Conservation (phyloP, 306 rosid species). For the Quercus ilex region DNA sequence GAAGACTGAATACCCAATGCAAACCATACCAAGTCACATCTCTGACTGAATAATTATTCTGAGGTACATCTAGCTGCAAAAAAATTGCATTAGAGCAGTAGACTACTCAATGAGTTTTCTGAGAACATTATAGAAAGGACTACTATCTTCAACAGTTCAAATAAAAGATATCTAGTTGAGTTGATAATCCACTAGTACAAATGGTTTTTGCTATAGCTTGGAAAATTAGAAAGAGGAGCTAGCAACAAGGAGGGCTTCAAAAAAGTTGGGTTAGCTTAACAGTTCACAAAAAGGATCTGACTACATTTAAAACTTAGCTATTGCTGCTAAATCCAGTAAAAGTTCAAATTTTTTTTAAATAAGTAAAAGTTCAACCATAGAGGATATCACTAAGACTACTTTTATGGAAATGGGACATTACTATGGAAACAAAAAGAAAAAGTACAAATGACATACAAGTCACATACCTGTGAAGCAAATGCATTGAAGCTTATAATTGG, state of each 20-base stretch:
- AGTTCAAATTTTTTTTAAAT: background rate
- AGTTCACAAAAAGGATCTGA: background rate
- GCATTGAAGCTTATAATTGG: slow-evolving; percentile 94
- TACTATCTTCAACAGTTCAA: background rate
- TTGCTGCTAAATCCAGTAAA: slow-evolving; percentile 4
- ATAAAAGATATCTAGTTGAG: background rate
- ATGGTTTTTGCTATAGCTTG: background rate
- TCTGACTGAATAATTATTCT: slow-evolving; percentile 45
- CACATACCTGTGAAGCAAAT: slow-evolving; percentile 87
- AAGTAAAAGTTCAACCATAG: slow-evolving; percentile 10
- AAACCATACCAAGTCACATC: slow-evolving; percentile 59
- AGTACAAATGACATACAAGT: slow-evolving; percentile 8
- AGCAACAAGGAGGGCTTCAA: background rate
- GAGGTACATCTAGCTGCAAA: slow-evolving; percentile 78
- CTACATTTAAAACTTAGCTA: background rate
- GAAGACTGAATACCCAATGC: slow-evolving; percentile 70
- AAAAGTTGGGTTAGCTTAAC: slow-evolving; percentile 7
- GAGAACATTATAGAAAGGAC: background rate
- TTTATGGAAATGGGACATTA: slow-evolving; percentile 4
- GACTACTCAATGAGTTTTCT: background rate
- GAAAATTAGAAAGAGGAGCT: background rate
- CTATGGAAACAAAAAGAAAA: slow-evolving; percentile 14
- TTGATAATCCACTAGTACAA: background rate
- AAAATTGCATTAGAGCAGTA: background rate
- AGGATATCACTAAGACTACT: slow-evolving; percentile 15